Base-by-base conservation (phyloP, 768 basidiomycete genomes). In the Podaxis pistillaris region DNA sequence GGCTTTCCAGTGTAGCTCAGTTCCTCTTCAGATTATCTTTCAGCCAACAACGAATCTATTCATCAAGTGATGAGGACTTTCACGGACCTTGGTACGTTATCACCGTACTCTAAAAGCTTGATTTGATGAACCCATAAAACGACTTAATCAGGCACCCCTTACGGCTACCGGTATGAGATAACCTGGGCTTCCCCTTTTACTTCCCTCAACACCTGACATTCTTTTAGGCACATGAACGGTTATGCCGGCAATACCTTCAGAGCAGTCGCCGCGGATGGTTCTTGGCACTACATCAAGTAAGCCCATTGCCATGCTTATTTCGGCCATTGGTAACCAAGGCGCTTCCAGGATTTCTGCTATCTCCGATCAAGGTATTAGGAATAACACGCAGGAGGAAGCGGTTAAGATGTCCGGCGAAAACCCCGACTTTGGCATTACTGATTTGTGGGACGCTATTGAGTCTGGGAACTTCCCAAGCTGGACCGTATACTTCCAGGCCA, bases 401-500 rank as follows among this genome's bases (percentile, higher is more conserved):
- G 73, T 69, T 30, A 46, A 56, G 8, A 58, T 79, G 66, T 44
- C 81, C 63, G 83, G 82, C 63, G 61, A 63, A 67, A 80, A 78
- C 61, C 72, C 78, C 0, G 86, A 87, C 68, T 87, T 81, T 71
- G 83, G 83, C 59, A 76, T 81, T 33, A 75, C 82, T 40, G 85
- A 86, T 67, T 72, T 86, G 19, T 84, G 72, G 63, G 83, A 85
- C 24, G 76, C 84, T 17, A 86, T 87, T 65, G 81, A 82, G 64
- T 75, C 76, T 30, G 79, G 79, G 12, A 72, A 79, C 7, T 85
- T 76, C 73, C 85, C 86, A 26, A 79, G 80, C 65, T 86, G 82
- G 81, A 85, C 84, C 56, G 67, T 86, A 17, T 84, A 82, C 65
- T 81, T 84, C 12, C 85, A 86, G 72, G 78, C 76, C 24, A 78